These are phyloP conservation scores for Sordariomycetes sp. DNA, from an alignment of 2,329 filamentous ascomycete genomes.

Conservation along the genomic window DNA sequence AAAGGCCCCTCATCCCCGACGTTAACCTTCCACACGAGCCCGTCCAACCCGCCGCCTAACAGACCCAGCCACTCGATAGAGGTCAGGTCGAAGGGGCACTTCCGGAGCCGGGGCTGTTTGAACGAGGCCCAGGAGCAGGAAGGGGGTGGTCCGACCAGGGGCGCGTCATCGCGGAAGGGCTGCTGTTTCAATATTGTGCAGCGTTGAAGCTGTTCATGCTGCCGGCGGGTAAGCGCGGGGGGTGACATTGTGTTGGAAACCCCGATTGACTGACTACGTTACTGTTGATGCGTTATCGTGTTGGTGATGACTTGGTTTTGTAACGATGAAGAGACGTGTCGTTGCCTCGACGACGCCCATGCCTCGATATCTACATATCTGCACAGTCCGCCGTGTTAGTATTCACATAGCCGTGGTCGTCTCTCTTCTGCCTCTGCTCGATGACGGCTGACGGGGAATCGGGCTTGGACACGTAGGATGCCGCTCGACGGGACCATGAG, in stretches of 20 bases:
- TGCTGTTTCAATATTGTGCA: not conserved
- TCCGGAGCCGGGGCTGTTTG: not conserved
- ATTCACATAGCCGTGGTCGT: not conserved
- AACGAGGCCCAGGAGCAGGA: not conserved
- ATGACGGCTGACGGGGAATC: too few relatives aligned
- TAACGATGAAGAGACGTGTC: not conserved
- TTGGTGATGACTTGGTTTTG: not conserved
- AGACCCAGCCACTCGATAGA: not conserved
- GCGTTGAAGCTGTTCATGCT: too few relatives aligned
- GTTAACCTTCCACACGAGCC: not conserved
- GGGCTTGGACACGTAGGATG: too few relatives aligned
- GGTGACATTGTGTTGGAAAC: not conserved
- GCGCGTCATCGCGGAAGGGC: not conserved
- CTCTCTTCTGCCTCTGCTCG: not conserved
- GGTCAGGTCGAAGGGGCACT: not conserved
- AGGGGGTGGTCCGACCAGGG: not conserved
- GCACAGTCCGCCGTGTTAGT: not conserved
- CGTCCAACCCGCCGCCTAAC: not conserved
- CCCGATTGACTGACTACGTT: too few relatives aligned
- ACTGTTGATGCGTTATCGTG: not conserved
- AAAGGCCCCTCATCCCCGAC: not conserved
- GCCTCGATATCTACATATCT: not conserved
- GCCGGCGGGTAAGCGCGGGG: too few relatives aligned
- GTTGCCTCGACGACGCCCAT: not conserved
- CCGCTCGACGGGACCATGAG: too few relatives aligned